A percentile compares a stretch with the other conserved stretches of the same genome.
phyloP scores from a whole-genome alignment of 441 rosid genomes.

The Euphorbia celastroides region DNA sequence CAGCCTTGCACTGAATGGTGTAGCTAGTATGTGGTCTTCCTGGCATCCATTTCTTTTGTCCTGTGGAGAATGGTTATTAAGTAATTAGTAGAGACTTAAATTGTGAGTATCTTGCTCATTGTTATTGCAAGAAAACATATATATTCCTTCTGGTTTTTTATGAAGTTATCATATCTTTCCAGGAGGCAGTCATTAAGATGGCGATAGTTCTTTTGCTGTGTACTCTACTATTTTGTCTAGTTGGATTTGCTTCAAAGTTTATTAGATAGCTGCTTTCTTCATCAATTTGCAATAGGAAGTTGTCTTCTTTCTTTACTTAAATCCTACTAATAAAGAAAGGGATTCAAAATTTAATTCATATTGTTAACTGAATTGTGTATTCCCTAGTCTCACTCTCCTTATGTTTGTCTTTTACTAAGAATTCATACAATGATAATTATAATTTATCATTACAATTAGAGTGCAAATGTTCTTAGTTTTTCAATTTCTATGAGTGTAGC shows the following conservation, averaged over 20 bases:
- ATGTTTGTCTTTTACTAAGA: too few species aligned
- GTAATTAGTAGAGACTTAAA: neutral
- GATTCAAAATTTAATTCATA: too few species aligned
- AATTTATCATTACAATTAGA: too few species aligned
- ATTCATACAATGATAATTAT: too few species aligned
- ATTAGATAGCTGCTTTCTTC: neutral
- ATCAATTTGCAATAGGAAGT: neutral
- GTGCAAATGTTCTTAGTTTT: too few species aligned
- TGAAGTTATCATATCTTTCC: constrained; percentile 2
- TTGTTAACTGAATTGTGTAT: too few species aligned
- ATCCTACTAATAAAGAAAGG: too few species aligned
- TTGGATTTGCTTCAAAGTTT: constrained; percentile 1
- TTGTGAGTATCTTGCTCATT: neutral
- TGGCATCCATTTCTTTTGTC: neutral
- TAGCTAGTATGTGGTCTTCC: neutral
- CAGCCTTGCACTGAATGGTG: neutral
- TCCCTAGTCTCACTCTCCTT: too few species aligned
- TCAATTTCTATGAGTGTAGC: too few species aligned
- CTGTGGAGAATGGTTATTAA: neutral
- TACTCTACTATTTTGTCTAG: too few species aligned
- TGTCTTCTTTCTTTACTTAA: too few species aligned
- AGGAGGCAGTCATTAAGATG: neutral
- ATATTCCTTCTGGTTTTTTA: neutral
- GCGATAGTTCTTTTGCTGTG: neutral
- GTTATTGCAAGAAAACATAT: neutral